Conservation (phyloP, 768 basidiomycete genomes). For the Tulasnella sp. region DNA sequence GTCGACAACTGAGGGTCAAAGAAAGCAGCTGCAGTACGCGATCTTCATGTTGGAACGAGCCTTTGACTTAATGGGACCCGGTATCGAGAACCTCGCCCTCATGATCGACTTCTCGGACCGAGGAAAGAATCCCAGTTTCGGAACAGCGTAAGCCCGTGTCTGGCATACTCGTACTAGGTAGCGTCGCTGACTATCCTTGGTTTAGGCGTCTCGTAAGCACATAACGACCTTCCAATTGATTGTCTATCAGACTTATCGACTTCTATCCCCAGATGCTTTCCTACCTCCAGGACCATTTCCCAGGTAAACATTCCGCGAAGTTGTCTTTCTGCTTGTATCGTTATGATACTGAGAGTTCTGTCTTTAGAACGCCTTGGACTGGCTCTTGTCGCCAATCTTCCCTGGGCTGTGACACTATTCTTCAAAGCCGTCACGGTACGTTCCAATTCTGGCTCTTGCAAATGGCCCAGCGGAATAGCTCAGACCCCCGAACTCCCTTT, state of each 20-base stretch:
- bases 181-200: background rate
- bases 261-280: constrained; percentile 39
- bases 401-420: constrained; percentile 62
- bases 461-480: background rate
- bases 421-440: constrained; percentile 51
- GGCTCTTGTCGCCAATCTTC: constrained; percentile 68
- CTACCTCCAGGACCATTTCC: constrained; percentile 74
- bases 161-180: background rate
- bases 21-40: constrained; percentile 57
- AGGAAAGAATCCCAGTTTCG: constrained; percentile 43
- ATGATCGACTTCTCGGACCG: constrained; percentile 71
- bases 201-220: constrained; percentile 1
- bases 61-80: constrained; percentile 67
- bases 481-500: no score
- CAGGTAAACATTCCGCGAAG: constrained; percentile 20
- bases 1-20: constrained; percentile 20
- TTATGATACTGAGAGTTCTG: constrained; percentile 17
- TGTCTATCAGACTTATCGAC: constrained; percentile 27
- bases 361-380: constrained; percentile 57
- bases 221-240: background rate
- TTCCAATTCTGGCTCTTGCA: no score
- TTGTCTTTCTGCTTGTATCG: background rate
- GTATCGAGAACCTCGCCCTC: constrained; percentile 65
- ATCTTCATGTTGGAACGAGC: constrained; percentile 71
- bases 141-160: constrained; percentile 22